These are phyloP conservation scores for Dentipellis sp. DNA, from an alignment of 768 basidiomycete genomes.

Conservation along the genomic window DNA sequence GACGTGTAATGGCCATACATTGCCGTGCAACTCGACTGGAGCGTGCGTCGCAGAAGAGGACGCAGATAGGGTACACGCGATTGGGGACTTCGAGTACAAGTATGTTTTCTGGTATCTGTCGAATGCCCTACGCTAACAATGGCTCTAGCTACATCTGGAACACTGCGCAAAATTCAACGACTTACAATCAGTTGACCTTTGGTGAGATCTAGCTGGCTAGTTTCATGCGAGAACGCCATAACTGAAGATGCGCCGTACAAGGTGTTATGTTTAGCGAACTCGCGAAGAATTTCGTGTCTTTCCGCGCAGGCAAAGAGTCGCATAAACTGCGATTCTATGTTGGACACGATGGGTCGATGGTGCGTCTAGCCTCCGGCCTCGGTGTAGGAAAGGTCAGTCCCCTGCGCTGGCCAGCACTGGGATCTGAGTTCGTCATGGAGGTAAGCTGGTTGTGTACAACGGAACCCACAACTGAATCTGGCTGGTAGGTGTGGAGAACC, in stretches of 20 bases:
- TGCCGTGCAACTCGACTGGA: slow-evolving; percentile 35
- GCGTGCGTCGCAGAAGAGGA: slow-evolving; percentile 33
- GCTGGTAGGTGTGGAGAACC: slow-evolving; percentile 31
- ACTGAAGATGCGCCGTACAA: slow-evolving; percentile 6
- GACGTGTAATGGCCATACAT: slow-evolving; percentile 33
- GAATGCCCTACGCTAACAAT: background rate
- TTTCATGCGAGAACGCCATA: background rate
- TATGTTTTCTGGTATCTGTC: slow-evolving; percentile 9
- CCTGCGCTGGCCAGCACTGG: slow-evolving; percentile 39
- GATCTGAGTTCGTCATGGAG: slow-evolving; percentile 39
- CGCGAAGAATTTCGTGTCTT: slow-evolving; percentile 27
- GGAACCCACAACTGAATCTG: background rate
- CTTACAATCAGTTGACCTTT: slow-evolving; percentile 35
- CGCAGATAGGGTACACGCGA: slow-evolving; percentile 23
- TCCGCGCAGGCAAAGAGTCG: slow-evolving; percentile 24
- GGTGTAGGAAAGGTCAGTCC: slow-evolving; percentile 26
- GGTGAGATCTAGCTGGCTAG: slow-evolving; percentile 21
- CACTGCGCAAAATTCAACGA: slow-evolving; percentile 31
- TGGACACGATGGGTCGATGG: slow-evolving; percentile 41
- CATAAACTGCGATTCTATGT: slow-evolving; percentile 33
- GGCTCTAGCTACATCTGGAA: slow-evolving; percentile 39
- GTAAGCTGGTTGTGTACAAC: slow-evolving; percentile 15
- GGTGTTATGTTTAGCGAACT: slow-evolving; percentile 39
- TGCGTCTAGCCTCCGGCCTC: slow-evolving; percentile 28
- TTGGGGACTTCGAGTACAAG: slow-evolving; percentile 34